These are phyloP conservation scores for Trapa bicornis DNA, from an alignment of 345 rosid species.

Conservation along the genomic window DNA sequence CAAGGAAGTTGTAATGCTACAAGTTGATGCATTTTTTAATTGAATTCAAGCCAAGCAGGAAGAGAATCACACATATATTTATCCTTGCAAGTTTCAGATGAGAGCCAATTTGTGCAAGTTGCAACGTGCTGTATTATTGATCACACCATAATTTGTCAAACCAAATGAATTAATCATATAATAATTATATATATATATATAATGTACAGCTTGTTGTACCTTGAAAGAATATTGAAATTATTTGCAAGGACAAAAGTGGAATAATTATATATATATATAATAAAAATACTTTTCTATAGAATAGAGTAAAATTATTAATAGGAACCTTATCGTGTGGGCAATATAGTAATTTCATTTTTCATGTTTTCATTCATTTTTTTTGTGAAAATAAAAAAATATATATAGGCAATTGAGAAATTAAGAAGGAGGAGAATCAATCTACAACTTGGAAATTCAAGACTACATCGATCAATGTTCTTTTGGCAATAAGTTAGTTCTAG, in stretches of 20 bases:
- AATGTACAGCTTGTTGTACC: not conserved
- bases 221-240: not conserved
- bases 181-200: too few species aligned
- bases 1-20: too few species aligned
- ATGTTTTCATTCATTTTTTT: not conserved
- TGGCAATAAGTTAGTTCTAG: conserved; percentile 5
- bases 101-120: too few species aligned
- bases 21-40: too few species aligned
- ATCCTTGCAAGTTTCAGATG: too few species aligned
- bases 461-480: not conserved
- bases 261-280: not conserved
- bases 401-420: not conserved
- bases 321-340: not conserved
- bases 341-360: not conserved
- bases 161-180: too few species aligned
- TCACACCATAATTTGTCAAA: not conserved
- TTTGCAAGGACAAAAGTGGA: not conserved
- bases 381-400: not conserved
- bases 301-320: not conserved
- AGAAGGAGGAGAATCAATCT: conserved; percentile 1
- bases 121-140: too few species aligned
- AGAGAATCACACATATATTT: too few species aligned
- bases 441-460: not conserved
- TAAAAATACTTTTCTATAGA: not conserved
- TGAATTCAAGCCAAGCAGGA: too few species aligned